Conservation (phyloP, 1,139 yeast species). For the Lodderomyces beijingensis region DNA sequence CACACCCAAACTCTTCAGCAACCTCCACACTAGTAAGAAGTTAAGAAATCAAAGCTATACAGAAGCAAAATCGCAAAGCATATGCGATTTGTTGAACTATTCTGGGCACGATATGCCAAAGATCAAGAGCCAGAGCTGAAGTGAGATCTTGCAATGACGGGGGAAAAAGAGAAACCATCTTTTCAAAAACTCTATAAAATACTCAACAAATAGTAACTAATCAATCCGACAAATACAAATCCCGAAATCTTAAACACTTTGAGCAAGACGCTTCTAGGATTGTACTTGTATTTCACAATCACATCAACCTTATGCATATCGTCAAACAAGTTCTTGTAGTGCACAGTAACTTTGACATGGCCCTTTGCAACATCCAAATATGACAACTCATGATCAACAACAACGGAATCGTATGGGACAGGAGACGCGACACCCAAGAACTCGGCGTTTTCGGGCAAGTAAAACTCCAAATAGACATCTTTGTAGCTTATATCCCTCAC, state of each 20-base stretch:
- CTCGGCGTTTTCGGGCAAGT: conserved; percentile 86
- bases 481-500: conserved; percentile 67
- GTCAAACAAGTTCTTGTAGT: conserved; percentile 63
- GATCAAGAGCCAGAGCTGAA: no score
- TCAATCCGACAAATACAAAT: conserved; percentile 59
- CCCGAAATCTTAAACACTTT: conserved; percentile 69
- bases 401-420: conserved; percentile 34
- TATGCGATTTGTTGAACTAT: no score
- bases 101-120: no score
- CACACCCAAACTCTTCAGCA: no score
- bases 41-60: no score
- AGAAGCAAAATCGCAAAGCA: no score
- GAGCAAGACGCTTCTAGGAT: conserved; percentile 46
- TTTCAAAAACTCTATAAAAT: conserved; percentile 16
- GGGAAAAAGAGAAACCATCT: no score
- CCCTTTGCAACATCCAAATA: conserved; percentile 78
- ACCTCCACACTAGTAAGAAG: no score
- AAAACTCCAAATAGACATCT: conserved; percentile 55
- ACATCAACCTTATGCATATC: conserved; percentile 59
- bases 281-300: conserved; percentile 58
- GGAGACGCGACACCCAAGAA: conserved; percentile 59
- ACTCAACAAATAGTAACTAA: conserved; percentile 51
- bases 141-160: no score
- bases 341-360: conserved; percentile 69
- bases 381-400: conserved; percentile 46